Conservation (phyloP, 495 filamentous ascomycete genomes). For the Penicillium tannophilum region DNA sequence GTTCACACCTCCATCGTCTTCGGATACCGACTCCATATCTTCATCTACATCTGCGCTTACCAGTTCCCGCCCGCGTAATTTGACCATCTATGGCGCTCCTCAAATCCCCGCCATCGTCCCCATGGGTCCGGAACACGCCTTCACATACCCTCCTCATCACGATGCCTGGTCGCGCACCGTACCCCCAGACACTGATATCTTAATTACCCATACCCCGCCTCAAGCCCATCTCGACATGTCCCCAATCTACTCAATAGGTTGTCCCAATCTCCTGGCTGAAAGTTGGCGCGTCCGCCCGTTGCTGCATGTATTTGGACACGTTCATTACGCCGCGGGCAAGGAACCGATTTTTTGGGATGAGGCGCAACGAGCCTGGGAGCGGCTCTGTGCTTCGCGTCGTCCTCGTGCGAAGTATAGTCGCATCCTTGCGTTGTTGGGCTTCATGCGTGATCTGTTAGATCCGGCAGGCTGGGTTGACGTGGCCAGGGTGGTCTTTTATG, state of each 20-base stretch:
- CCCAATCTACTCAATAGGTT: conserved; percentile 63
- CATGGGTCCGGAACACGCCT: conserved; percentile 64
- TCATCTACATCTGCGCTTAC: conserved; percentile 18
- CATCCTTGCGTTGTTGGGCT: conserved; percentile 36
- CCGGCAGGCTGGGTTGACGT: conserved; percentile 63
- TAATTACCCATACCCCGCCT: conserved; percentile 78
- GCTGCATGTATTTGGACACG: conserved; percentile 88
- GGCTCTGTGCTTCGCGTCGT: conserved; percentile 47
- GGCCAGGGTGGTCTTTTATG: conserved; percentile 60
- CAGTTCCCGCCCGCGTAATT: conserved; percentile 33
- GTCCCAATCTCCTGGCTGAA: conserved; percentile 71
- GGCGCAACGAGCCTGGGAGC: conserved; percentile 71
- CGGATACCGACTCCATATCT: conserved; percentile 6
- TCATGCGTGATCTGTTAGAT: conserved; percentile 56
- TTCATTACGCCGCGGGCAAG: conserved; percentile 66
- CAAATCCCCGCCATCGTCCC: conserved; percentile 60
- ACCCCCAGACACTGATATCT: conserved; percentile 74
- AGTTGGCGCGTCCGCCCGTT: conserved; percentile 76
- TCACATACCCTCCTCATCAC: conserved; percentile 60
- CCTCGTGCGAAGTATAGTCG: conserved; percentile 29
- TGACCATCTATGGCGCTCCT: conserved; percentile 64
- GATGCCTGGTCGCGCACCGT: conserved; percentile 69
- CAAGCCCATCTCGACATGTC: conserved; percentile 74
- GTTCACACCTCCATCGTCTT: conserved; percentile 37
- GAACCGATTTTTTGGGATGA: conserved; percentile 79